Evolutionary conservation across 2,329 filamentous ascomycete species (phyloP), one percentile per base, ranked within the genome.

Genomic region (Tolypocladium capitatum): DNA sequence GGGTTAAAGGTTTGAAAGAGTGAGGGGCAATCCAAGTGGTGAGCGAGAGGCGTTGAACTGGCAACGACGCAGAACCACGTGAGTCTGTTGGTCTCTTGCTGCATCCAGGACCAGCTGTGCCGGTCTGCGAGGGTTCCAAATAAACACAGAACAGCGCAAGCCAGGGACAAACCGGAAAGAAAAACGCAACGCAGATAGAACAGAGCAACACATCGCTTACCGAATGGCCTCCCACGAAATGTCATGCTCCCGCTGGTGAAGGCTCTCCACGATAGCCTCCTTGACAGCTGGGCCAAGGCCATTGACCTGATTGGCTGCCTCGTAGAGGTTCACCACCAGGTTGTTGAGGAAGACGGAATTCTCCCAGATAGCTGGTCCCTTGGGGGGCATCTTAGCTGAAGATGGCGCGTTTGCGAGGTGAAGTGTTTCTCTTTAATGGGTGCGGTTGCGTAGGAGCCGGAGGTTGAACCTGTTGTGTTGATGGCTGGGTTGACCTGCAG

Each of bases 221-320:
- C 71, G 68, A 45, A 73, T 61, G 1, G 59, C 67, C 30, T 73
- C 65, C 68, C 69, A 73, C 4, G 65, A 67, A n/a, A 67, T 64
- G 6, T 52, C 49, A 45, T 64, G 58, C 8, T 67, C 62, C 6
- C 52, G 53, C 13, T 51, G 38, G n/a, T 58, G 53, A 47, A 72
- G 58, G n/a, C 60, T 60, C 8, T 51, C 51, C 42, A 62, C 56
- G 44, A 72, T 55, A 1, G 54, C 55, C 0, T 59, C 56, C 45
- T 62, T 63, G 32, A 59, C 51, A 27, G 59, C 50, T 14, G 58
- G 43, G 14, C 50, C 55, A 48, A 70, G 57, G 13, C 49, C 56
- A 9, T 55, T 56, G n/a, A 53, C 50, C 1, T 51, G 48, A 33
- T 59, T 55, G 14, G 58, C 56, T 11, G 58, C 56, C 28, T 57